These are phyloP conservation scores for Sarcomyxa edulis DNA, from an alignment of 768 basidiomycete genomes.

Conservation along the genomic window DNA sequence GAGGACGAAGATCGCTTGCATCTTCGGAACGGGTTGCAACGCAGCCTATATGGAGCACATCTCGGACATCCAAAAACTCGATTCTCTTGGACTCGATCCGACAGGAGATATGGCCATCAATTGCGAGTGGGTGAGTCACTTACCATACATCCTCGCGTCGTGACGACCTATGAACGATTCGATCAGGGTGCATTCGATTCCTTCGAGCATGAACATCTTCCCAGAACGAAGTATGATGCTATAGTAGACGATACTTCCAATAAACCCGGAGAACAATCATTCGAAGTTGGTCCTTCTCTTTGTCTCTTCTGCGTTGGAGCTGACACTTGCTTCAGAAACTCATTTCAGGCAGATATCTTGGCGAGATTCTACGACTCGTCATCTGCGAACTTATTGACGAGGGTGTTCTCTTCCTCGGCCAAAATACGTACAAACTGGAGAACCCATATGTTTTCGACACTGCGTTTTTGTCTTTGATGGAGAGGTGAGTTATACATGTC, in stretches of 20 bases:
- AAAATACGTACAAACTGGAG: constrained; percentile 98
- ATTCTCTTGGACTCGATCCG: constrained; percentile 60
- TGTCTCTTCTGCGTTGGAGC: not conserved
- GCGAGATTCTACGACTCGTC: constrained; percentile 93
- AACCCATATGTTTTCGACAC: constrained; percentile 92
- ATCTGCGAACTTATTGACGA: constrained; percentile 95
- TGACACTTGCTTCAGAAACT: constrained; percentile 57
- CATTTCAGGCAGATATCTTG: constrained; percentile 92
- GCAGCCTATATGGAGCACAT: constrained; percentile 97
- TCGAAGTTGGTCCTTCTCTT: constrained; percentile 51
- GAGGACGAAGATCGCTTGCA: constrained; percentile 86
- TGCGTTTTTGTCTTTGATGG: constrained; percentile 95
- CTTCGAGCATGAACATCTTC: constrained; percentile 89
- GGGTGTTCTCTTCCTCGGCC: constrained; percentile 95
- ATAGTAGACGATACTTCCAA: constrained; percentile 92
- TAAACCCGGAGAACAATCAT: constrained; percentile 94
- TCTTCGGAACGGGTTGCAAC: constrained; percentile 98
- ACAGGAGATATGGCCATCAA: constrained; percentile 87
- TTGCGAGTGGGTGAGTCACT: constrained; percentile 85
- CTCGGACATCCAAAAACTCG: constrained; percentile 80
- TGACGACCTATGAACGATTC: not conserved
- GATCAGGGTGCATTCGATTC: constrained; percentile 93
- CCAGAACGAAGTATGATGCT: constrained; percentile 90
- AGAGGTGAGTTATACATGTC: constrained; percentile 51
- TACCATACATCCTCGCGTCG: not conserved